phyloP scores from a whole-genome alignment of 345 rosid genomes.

The Schrenkiella parvula region DNA sequence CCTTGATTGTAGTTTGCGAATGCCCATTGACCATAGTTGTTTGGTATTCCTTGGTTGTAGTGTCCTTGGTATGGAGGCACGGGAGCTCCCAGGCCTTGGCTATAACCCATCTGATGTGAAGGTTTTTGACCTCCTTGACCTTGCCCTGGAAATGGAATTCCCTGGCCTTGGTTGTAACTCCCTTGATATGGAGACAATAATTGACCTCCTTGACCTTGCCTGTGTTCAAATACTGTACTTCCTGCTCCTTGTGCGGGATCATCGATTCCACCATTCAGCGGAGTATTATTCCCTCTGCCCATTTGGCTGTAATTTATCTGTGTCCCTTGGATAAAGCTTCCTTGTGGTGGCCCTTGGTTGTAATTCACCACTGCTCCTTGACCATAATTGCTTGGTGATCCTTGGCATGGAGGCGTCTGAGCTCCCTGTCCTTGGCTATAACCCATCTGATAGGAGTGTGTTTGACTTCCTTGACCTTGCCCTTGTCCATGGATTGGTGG shows the following conservation, averaged over 20 bases:
- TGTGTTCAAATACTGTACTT: constrained; percentile 10
- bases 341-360: constrained; percentile 24
- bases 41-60: constrained; percentile 33
- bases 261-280: constrained; percentile 7
- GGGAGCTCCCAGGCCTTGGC: constrained; percentile 42
- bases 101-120: constrained; percentile 36
- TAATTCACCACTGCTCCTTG: constrained; percentile 30
- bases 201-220: constrained; percentile 25
- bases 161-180: constrained; percentile 30
- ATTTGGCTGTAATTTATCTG: constrained; percentile 40
- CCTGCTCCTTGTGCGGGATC: constrained; percentile 7
- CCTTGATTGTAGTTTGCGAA: constrained; percentile 35
- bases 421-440: constrained; percentile 45
- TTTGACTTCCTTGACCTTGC: constrained; percentile 33
- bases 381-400: constrained; percentile 33
- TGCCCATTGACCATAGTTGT: constrained; percentile 35
- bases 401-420: constrained; percentile 34
- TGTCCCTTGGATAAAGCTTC: not conserved
- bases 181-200: constrained; percentile 28
- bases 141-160: not conserved
- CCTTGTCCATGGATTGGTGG: constrained; percentile 10
- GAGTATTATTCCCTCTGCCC: constrained; percentile 28
- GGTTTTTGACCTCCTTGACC: constrained; percentile 33
- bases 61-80: constrained; percentile 31
- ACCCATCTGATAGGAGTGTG: constrained; percentile 35